Evolutionary conservation across 371 early-diverging fungal genomes (phyloP), one percentile per base, ranked within the genome.

Genomic region (Entomophthora muscae): DNA sequence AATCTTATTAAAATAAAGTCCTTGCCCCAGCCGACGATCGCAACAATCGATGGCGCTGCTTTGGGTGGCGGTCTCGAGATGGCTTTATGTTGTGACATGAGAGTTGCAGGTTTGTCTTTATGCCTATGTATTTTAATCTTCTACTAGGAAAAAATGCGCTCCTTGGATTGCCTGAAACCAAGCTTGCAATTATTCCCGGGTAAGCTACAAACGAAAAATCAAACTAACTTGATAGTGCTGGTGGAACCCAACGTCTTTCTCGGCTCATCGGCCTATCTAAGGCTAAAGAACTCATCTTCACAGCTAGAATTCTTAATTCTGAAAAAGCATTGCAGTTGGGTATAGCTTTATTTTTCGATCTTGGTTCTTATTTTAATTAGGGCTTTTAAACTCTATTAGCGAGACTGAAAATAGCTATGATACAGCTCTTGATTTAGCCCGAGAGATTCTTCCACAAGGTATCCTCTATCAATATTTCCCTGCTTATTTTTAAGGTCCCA

Each of bases 161-260:
- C 68, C 74, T 97, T 58, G 96, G 96, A 0, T 76, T 97, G 55
- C 90, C 93, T 0, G 98, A 97, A 72, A 95, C 96, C 1, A 82
- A 80, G 61, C 76, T 96, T n/a, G 96, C 91, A 33, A 96, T 97
- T 65, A 96, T 97, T 63, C 98, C 98, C 24, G 98, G 93, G 86
- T 89, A 80, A 66, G 2, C 0, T 30, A 23, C 23, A n/a, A 17
- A 3, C 21, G 23, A 33, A 24, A 1, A 27, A 21, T 1, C 30
- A 29, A 13, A 63, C 23, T 13, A 1, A 26, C 12, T 26, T 53
- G 24, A 24, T 73, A 89, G 94, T 51, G 95, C 98, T 32, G 98
- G 98, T 32, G 98, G 98, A 56, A 95, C 98, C 7, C 93, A 94
- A 75, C 77, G 96, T 51, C 74, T 95, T 51, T 82, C 93, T 23